phyloP scores from a whole-genome alignment of 805 yeast species.

The Sugiyamaella americana region DNA sequence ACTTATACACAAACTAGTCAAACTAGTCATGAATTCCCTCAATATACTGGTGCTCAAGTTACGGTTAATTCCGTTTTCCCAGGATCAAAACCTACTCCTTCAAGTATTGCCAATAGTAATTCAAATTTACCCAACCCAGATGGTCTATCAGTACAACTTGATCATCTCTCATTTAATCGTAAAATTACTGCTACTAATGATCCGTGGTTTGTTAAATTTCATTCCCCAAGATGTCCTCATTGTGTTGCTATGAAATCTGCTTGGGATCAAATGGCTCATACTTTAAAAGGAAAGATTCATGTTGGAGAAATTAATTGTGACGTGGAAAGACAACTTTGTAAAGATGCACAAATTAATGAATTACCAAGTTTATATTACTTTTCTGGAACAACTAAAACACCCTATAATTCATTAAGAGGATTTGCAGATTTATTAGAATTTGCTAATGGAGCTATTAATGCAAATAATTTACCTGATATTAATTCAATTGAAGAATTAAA shows the following conservation, averaged over 20 bases:
- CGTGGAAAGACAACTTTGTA: slow-evolving; percentile 29
- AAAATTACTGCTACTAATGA: slow-evolving; percentile 27
- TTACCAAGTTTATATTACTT: slow-evolving; percentile 26
- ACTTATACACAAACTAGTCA: background rate
- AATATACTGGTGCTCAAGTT: slow-evolving; percentile 6
- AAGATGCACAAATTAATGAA: slow-evolving; percentile 25
- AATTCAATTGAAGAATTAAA: slow-evolving; percentile 23
- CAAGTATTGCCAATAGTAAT: background rate
- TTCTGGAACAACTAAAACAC: slow-evolving; percentile 24
- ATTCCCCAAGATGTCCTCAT: slow-evolving; percentile 37
- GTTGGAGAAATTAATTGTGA: slow-evolving; percentile 39
- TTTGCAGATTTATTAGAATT: slow-evolving; percentile 31
- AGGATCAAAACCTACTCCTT: background rate
- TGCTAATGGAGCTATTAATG: slow-evolving; percentile 29
- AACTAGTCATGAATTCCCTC: background rate
- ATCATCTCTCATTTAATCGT: slow-evolving; percentile 24
- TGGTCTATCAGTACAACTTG: slow-evolving; percentile 32
- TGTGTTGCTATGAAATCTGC: slow-evolving; percentile 33
- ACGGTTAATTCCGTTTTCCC: background rate
- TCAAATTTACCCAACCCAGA: slow-evolving; percentile 26
- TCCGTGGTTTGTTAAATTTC: slow-evolving; percentile 38
- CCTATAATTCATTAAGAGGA: slow-evolving; percentile 29
- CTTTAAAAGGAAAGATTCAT: slow-evolving; percentile 30
- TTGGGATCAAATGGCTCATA: slow-evolving; percentile 33
- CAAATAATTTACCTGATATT: slow-evolving; percentile 26